A percentile compares a stretch with the other conserved stretches of the same genome.
phyloP scores from a whole-genome alignment of 2,329 filamentous ascomycete genomes.

The Pestalotiopsis sp. region DNA sequence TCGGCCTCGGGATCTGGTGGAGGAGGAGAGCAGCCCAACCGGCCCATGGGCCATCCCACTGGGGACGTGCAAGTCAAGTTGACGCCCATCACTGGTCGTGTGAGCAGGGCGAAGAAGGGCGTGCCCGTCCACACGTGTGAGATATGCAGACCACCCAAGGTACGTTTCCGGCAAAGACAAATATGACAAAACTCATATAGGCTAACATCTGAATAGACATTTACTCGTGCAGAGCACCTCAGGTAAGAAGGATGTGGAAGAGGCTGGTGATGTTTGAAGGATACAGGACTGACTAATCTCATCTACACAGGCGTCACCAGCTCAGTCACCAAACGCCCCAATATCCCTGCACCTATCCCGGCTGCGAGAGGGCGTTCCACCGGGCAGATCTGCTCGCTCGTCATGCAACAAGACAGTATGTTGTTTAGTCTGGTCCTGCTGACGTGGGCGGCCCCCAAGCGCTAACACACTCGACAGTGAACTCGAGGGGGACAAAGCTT shows the following conservation, averaged over 20 bases:
- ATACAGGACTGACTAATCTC: constrained; percentile 26
- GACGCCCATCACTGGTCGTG: constrained; percentile 58
- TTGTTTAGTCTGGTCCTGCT: constrained; percentile 22
- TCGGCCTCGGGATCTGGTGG: constrained; percentile 37
- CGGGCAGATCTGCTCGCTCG: constrained; percentile 62
- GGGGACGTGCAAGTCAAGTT: constrained; percentile 48
- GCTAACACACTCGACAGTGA: constrained; percentile 37
- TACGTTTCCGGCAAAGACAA: constrained; percentile 27
- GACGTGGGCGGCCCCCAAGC: neutral
- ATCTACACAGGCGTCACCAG: constrained; percentile 55
- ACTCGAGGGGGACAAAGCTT: constrained; percentile 45
- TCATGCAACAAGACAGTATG: constrained; percentile 54
- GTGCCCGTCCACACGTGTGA: constrained; percentile 60
- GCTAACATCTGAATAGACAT: constrained; percentile 48
- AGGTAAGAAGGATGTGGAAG: constrained; percentile 43
- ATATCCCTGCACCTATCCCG: constrained; percentile 51
- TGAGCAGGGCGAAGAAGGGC: constrained; percentile 62
- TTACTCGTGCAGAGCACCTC: constrained; percentile 64
- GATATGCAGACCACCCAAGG: constrained; percentile 54
- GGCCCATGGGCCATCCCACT: constrained; percentile 41
- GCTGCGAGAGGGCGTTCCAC: constrained; percentile 61
- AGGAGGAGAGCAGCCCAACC: constrained; percentile 36
- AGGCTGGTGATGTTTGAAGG: neutral
- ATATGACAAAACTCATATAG: neutral
- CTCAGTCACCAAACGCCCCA: constrained; percentile 59